Conservation (phyloP, 2,329 filamentous ascomycete genomes). For the Neonectria neomacrospora region DNA sequence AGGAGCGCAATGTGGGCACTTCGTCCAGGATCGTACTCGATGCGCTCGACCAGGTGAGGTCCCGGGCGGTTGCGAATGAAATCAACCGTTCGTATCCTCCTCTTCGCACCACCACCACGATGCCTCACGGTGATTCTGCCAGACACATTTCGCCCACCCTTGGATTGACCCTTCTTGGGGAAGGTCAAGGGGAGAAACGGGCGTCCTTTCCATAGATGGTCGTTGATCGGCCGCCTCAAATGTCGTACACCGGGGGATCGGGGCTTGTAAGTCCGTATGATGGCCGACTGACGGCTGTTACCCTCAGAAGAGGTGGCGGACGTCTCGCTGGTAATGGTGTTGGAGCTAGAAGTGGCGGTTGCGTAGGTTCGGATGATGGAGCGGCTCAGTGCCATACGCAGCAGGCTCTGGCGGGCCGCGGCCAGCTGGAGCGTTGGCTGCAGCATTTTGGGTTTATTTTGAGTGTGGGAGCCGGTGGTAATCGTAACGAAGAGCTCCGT, state of each 20-base stretch:
- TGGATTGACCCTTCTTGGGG: constrained; percentile 90
- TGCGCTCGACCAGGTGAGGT: constrained; percentile 88
- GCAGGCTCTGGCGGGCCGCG: constrained; percentile 44
- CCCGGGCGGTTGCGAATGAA: constrained; percentile 83
- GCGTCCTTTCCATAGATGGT: constrained; percentile 95
- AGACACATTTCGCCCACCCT: constrained; percentile 90
- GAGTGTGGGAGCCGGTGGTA: not conserved
- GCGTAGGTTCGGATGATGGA: constrained; percentile 47
- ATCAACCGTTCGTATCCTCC: constrained; percentile 91
- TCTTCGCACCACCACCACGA: constrained; percentile 90
- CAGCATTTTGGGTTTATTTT: constrained; percentile 43
- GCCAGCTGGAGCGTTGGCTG: constrained; percentile 46
- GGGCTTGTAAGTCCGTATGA: constrained; percentile 89
- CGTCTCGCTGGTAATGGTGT: constrained; percentile 37
- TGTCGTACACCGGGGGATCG: constrained; percentile 93
- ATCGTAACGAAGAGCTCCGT: constrained; percentile 14
- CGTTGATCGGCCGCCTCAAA: constrained; percentile 91
- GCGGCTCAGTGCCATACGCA: constrained; percentile 44
- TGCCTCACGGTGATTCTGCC: constrained; percentile 91
- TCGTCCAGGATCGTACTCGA: constrained; percentile 95
- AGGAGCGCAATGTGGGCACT: constrained; percentile 93
- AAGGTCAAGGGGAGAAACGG: constrained; percentile 86
- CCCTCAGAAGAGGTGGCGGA: constrained; percentile 35
- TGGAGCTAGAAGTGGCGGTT: constrained; percentile 34
- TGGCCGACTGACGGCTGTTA: constrained; percentile 50